Evolutionary conservation across 768 basidiomycete species (phyloP), one percentile per base, ranked within the genome.

Genomic region (Lenzites betulinus): DNA sequence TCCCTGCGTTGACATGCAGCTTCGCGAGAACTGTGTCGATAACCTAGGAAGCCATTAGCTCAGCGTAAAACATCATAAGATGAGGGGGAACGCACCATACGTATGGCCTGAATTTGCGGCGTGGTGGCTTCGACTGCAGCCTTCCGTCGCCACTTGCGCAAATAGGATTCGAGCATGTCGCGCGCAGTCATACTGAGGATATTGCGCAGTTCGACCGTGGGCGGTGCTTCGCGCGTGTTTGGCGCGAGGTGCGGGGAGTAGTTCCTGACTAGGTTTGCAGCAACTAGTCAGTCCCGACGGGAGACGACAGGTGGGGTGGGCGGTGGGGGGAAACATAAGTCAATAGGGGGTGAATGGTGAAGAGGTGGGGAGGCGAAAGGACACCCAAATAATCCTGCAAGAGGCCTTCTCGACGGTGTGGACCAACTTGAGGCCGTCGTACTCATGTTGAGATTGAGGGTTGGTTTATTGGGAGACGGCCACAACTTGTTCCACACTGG

Each of bases 241-340:
- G 86, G 90, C 25, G 84, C 74, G 66, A 96, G 82, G 75, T 95
- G 89, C 16, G 94, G 93, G 44, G 90, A 91, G 73, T 95, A 95
- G 70, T 95, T 94, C 80, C 84, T 83, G 81, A 93, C 91, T 90
- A 95, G 78, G 82, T 93, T 92, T 68, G 80, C 83, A 74, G 83
- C 83, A 83, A 95, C 94, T 95, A 76, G 78, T 89, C 84, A 90
- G 88, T 86, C 83, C 83, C 80, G 82, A 80, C 72, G 63, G 66
- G 78, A 74, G 76, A 76, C 73, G 78, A 67, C 64, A 69, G 49
- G 60, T 48, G 59, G 56, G 51, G 69, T 63, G 60, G 57, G 60
- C 64, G 61, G 60, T 44, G 64, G 64, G 65, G 59, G 47, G 60
- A 63, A 63, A 54, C 11, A 50, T 47, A 59, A 58, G 62, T 63